Conservation (phyloP, 1,139 yeast genomes). For the Sugiyamaella sp. region DNA sequence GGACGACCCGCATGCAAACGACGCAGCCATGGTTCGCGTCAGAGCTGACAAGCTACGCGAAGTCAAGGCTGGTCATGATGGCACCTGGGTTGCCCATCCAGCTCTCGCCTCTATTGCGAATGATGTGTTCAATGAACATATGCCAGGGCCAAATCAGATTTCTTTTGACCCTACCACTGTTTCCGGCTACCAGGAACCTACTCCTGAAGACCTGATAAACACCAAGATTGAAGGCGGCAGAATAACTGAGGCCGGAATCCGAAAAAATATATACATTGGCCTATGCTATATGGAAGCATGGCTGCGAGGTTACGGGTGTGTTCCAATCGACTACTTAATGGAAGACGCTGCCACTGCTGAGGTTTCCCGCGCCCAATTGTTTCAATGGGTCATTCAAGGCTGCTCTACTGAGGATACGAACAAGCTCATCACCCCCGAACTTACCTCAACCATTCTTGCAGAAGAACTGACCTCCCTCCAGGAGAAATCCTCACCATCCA, state of each 20-base stretch:
- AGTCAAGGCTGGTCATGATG: slow-evolving; percentile 72
- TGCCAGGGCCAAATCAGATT: slow-evolving; percentile 81
- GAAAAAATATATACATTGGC: slow-evolving; percentile 69
- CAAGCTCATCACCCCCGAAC: slow-evolving; percentile 60
- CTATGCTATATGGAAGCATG: slow-evolving; percentile 77
- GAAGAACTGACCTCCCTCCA: slow-evolving; percentile 64
- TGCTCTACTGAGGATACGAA: slow-evolving; percentile 55
- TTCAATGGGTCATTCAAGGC: slow-evolving; percentile 80
- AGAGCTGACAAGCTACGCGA: slow-evolving; percentile 71
- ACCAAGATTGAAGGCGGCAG: slow-evolving; percentile 66
- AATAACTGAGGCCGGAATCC: slow-evolving; percentile 69
- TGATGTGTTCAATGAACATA: slow-evolving; percentile 71
- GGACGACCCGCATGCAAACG: slow-evolving; percentile 62
- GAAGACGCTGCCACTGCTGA: slow-evolving; percentile 88
- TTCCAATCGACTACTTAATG: slow-evolving; percentile 78
- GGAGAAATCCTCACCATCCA: slow-evolving; percentile 53
- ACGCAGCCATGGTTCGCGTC: slow-evolving; percentile 66
- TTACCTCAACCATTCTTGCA: slow-evolving; percentile 55
- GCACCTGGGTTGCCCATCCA: slow-evolving; percentile 82
- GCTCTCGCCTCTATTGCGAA: slow-evolving; percentile 73
- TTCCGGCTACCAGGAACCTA: slow-evolving; percentile 45
- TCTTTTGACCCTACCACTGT: slow-evolving; percentile 54
- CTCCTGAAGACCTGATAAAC: slow-evolving; percentile 67
- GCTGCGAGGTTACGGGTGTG: slow-evolving; percentile 77
- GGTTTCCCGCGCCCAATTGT: slow-evolving; percentile 74